Conservation (phyloP, 1,284 basidiomycete genomes). For the Tylopilus sp. region DNA sequence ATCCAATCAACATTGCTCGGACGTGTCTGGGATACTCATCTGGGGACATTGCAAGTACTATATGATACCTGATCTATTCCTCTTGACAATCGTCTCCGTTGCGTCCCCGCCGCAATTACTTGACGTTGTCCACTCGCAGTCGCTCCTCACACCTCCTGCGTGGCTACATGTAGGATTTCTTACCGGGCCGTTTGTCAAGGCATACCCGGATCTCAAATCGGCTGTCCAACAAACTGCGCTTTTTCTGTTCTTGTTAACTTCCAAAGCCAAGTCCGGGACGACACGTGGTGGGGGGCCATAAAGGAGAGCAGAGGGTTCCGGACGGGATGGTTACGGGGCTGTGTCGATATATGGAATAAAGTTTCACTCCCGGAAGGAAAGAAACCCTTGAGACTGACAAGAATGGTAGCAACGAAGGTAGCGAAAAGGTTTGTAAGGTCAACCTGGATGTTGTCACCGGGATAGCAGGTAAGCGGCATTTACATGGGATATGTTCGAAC, state of each 20-base stretch:
- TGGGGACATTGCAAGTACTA: conserved; percentile 71
- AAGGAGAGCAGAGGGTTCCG: conserved; percentile 34
- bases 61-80: conserved; percentile 65
- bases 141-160: conserved; percentile 58
- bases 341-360: conserved; percentile 52
- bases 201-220: conserved; percentile 48
- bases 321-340: conserved; percentile 54
- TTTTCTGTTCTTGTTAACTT: conserved; percentile 80
- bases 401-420: conserved; percentile 47
- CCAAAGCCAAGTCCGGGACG: conserved; percentile 75
- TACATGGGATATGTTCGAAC: background rate
- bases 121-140: conserved; percentile 56
- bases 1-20: conserved; percentile 66
- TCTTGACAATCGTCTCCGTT: conserved; percentile 49
- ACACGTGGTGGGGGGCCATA: conserved; percentile 69
- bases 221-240: conserved; percentile 70
- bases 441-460: conserved; percentile 66
- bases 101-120: conserved; percentile 56
- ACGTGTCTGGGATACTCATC: conserved; percentile 73
- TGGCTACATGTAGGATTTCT: conserved; percentile 76
- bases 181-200: conserved; percentile 55
- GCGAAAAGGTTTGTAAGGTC: conserved; percentile 59
- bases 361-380: conserved; percentile 31
- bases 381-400: conserved; percentile 34
- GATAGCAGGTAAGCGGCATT: conserved; percentile 69